Evolutionary conservation across 2,329 filamentous ascomycete species (phyloP).

Genomic region (Aspergillus sergii): DNA sequence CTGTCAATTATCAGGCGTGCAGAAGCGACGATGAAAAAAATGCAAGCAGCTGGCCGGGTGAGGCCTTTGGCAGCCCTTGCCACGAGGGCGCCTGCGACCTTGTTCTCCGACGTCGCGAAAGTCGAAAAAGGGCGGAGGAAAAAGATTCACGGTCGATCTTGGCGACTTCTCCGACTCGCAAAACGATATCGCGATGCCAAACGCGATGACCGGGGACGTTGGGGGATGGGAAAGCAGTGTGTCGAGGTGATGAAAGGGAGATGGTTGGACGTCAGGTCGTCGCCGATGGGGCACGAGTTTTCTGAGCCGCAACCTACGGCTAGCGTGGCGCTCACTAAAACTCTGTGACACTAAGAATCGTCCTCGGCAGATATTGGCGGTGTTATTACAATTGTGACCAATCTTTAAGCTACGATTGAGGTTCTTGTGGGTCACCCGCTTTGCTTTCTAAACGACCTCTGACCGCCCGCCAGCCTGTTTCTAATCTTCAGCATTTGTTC

Average conservation of each 20-base stretch:
- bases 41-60: conserved; percentile 43
- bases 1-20: conserved; percentile 14
- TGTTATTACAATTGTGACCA: conserved; percentile 5
- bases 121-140: conserved; percentile 32
- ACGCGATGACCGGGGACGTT: conserved; percentile 44
- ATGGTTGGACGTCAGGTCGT: conserved; percentile 44
- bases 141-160: conserved; percentile 26
- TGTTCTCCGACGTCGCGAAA: conserved; percentile 41
- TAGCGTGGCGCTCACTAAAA: conserved; percentile 27
- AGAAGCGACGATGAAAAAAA: conserved; percentile 36
- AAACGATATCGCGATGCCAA: conserved; percentile 45
- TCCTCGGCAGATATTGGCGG: neutral
- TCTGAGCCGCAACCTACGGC: conserved; percentile 35
- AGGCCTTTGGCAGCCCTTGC: conserved; percentile 52
- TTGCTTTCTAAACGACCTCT: conserved; percentile 22
- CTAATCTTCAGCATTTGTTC: conserved; percentile 9
- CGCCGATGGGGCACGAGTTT: conserved; percentile 44
- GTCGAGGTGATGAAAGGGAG: conserved; percentile 45
- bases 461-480: conserved; percentile 25
- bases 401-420: neutral
- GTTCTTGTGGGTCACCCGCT: neutral
- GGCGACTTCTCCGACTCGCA: conserved; percentile 28
- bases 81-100: conserved; percentile 50
- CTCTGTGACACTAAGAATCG: conserved; percentile 11
- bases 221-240: conserved; percentile 33